Percentiles rank a stretch among this genome's conserved stretches.
Evolutionary conservation across 441 rosid species (phyloP).

Genomic region (Euphorbia celastroides): DNA sequence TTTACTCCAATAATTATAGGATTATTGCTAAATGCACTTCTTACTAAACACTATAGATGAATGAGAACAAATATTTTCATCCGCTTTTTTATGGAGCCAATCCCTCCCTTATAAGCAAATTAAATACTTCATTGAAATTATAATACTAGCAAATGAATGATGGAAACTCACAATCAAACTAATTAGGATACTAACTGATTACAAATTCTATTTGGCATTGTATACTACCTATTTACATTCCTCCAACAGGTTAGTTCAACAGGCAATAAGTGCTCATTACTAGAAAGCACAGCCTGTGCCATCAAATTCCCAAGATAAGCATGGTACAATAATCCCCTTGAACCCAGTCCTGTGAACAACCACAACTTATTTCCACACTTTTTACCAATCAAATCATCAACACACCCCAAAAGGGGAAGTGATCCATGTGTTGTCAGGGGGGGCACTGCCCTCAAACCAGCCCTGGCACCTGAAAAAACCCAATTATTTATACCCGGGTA

Average conservation of each 20-base stretch:
- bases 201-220: too few relatives aligned
- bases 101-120: too few relatives aligned
- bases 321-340: constrained; percentile 81
- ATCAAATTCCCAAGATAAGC: constrained; percentile 71
- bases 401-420: constrained; percentile 74
- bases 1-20: too few relatives aligned
- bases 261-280: constrained; percentile 59
- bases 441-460: constrained; percentile 92
- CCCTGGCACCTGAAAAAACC: constrained; percentile 62
- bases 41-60: too few relatives aligned
- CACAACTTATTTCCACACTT: constrained; percentile 46
- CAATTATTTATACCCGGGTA: constrained; percentile 66
- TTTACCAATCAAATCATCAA: constrained; percentile 42
- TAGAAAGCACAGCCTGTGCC: constrained; percentile 59
- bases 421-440: constrained; percentile 73
- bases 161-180: too few relatives aligned
- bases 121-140: too few relatives aligned
- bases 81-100: too few relatives aligned
- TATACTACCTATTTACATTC: constrained; percentile 22
- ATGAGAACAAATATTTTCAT: too few relatives aligned
- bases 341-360: constrained; percentile 87
- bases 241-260: constrained; percentile 71
- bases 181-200: too few relatives aligned
- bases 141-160: too few relatives aligned
- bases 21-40: too few relatives aligned